A percentile compares a stretch with the other conserved stretches of the same genome.
Conservation (phyloP, 257 asterid genomes). For the Solanum dulcamara region DNA sequence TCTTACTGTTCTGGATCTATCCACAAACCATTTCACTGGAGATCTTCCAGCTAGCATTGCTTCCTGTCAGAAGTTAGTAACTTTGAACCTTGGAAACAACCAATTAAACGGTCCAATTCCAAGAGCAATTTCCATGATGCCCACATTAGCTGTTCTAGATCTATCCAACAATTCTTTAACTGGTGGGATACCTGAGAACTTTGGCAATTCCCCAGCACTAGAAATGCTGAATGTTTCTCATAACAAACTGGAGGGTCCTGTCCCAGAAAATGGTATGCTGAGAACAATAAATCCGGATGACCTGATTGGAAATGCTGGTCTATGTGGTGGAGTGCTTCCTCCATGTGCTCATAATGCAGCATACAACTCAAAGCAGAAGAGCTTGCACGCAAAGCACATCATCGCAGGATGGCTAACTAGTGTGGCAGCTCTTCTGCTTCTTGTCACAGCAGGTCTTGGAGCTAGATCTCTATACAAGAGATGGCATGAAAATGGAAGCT, state of each 20-base stretch:
- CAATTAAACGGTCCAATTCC: slow-evolving; percentile 48
- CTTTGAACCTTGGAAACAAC: slow-evolving; percentile 44
- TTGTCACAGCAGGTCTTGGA: slow-evolving; percentile 28
- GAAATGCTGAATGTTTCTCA: slow-evolving; percentile 54
- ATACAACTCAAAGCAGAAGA: slow-evolving; percentile 11
- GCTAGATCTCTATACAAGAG: slow-evolving; percentile 26
- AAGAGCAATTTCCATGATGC: slow-evolving; percentile 42
- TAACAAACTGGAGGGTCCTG: slow-evolving; percentile 54
- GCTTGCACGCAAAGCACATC: slow-evolving; percentile 33
- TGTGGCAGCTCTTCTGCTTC: slow-evolving; percentile 28
- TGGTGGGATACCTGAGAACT: slow-evolving; percentile 53
- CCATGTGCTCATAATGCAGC: slow-evolving; percentile 36
- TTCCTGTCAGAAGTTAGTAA: slow-evolving; percentile 55
- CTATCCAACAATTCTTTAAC: slow-evolving; percentile 66
- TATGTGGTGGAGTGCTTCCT: slow-evolving; percentile 68
- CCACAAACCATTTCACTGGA: slow-evolving; percentile 51
- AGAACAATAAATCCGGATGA: slow-evolving; percentile 55
- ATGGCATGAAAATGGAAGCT: slow-evolving; percentile 41
- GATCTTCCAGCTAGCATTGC: slow-evolving; percentile 50
- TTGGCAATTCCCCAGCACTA: slow-evolving; percentile 73
- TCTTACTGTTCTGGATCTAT: slow-evolving; percentile 48
- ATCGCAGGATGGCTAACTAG: slow-evolving; percentile 55
- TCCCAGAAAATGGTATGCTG: slow-evolving; percentile 56
- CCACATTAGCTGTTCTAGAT: slow-evolving; percentile 47
- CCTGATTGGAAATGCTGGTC: slow-evolving; percentile 48